A percentile compares a stretch with the other conserved stretches of the same genome.
phyloP scores from a whole-genome alignment of 202 grass and related monocot genomes.

The Panicum virgatum region DNA sequence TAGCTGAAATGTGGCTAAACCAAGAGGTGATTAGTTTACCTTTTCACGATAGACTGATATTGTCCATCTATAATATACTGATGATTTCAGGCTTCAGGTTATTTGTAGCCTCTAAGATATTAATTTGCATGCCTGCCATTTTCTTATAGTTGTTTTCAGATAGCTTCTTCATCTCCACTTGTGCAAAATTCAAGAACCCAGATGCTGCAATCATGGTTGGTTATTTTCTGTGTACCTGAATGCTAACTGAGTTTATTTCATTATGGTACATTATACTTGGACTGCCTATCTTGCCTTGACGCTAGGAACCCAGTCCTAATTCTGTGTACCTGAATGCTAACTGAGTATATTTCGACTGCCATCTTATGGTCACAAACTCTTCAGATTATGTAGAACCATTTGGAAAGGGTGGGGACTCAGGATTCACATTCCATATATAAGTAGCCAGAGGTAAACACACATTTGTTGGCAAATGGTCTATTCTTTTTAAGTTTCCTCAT shows the following conservation, averaged over 20 bases:
- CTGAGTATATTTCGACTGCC: slow-evolving; percentile 97
- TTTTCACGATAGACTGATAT: no score
- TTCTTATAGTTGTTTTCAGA: no score
- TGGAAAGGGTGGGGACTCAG: slow-evolving; percentile 89
- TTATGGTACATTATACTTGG: not conserved
- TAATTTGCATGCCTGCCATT: not conserved
- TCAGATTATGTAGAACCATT: slow-evolving; percentile 80
- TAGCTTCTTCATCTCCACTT: slow-evolving; percentile 69
- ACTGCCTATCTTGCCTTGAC: not conserved
- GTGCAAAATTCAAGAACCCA: slow-evolving; percentile 87
- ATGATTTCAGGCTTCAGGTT: no score
- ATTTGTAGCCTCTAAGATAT: not conserved
- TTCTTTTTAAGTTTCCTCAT: no score
- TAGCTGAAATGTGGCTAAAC: no score
- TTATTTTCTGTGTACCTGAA: slow-evolving; percentile 19
- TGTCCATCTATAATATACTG: no score
- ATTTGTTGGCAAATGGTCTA: no score
- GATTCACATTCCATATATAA: no score
- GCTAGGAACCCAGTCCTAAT: no score
- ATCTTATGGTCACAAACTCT: slow-evolving; percentile 99
- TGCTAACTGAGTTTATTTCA: not conserved
- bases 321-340: no score
- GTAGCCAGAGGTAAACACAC: no score
- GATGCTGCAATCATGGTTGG: slow-evolving; percentile 77
- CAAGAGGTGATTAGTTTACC: no score